Evolutionary conservation across 768 basidiomycete species (phyloP), one percentile per base, ranked within the genome.

Genomic region (Boletus rubroflammeus): DNA sequence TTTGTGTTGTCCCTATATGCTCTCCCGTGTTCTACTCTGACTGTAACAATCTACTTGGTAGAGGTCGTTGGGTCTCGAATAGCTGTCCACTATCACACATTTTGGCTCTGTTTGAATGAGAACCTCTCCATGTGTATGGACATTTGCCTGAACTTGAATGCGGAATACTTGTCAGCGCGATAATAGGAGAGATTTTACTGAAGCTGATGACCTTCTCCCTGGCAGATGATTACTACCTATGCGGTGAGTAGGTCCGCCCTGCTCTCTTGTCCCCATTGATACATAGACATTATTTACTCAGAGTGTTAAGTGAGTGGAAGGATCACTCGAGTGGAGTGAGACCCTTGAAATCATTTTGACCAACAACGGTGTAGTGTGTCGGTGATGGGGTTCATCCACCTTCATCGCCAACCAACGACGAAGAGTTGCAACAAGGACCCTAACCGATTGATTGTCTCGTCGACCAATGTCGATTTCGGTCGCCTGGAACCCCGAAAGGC

Each of bases 21-120:
- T 50, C 31, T 38, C 41, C 25, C 25, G 35, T 57, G 52, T 39
- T 44, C 50, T 54, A 51, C 15, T 51, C 28, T 51, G 51, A 36
- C 23, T 65, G 56, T 68, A 67, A 67, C 55, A 19, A 59, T 68
- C 58, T 66, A 63, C 47, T 55, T 40, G 38, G 60, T 51, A 55
- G 53, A 57, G 50, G 36, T 50, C 32, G 36, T 44, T 57, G 51
- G 32, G 39, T 28, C 38, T 31, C 15, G 35, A 51, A 56, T 10
- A 11, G 47, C 45, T 47, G 36, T 44, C 45, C 26, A 21, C 35
- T 50, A 39, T 54, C 21, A 41, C 29, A 42, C 40, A 25, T 64
- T 28, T 44, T 14, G 46, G 50, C 34, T 38, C 17, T 41, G 36
- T 51, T 58, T 51, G 56, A 53, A 59, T 23, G 41, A 50, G 10